Conservation (phyloP, 2,329 filamentous ascomycete genomes). For the Dothideomycetidae sp. region DNA sequence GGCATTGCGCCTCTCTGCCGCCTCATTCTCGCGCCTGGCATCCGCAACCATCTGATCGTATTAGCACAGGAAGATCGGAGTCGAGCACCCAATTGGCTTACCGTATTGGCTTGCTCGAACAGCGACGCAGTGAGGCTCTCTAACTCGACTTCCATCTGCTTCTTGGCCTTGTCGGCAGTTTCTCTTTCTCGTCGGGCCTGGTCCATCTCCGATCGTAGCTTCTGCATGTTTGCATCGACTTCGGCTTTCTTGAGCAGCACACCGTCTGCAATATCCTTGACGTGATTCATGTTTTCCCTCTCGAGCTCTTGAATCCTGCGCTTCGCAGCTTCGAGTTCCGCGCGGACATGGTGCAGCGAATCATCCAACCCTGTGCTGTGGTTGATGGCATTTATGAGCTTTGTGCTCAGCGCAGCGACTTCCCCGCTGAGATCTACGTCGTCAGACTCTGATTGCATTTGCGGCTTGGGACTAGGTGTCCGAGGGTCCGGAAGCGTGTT, state of each 20-base stretch:
- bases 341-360: conserved; percentile 63
- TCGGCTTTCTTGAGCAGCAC: conserved; percentile 61
- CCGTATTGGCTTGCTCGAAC: conserved; percentile 95
- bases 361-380: conserved; percentile 89
- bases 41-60: conserved; percentile 65
- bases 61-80: conserved; percentile 16
- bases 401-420: conserved; percentile 81
- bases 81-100: conserved; percentile 21
- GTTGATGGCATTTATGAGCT: conserved; percentile 95
- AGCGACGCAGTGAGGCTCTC: conserved; percentile 80
- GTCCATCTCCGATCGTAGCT: conserved; percentile 27
- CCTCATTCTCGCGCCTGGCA: conserved; percentile 72
- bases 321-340: conserved; percentile 63
- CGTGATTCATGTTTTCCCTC: conserved; percentile 18
- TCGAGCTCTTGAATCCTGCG: conserved; percentile 26
- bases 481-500: conserved; percentile 13
- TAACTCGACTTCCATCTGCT: conserved; percentile 79
- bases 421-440: conserved; percentile 48
- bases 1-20: conserved; percentile 64
- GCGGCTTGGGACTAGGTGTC: conserved; percentile 12
- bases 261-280: conserved; percentile 55
- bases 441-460: conserved; percentile 7
- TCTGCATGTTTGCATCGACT: conserved; percentile 43
- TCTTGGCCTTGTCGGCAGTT: conserved; percentile 50
- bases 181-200: conserved; percentile 28